These are phyloP conservation scores for Syzygium grande DNA, from an alignment of 345 rosid genomes.

Conservation along the genomic window DNA sequence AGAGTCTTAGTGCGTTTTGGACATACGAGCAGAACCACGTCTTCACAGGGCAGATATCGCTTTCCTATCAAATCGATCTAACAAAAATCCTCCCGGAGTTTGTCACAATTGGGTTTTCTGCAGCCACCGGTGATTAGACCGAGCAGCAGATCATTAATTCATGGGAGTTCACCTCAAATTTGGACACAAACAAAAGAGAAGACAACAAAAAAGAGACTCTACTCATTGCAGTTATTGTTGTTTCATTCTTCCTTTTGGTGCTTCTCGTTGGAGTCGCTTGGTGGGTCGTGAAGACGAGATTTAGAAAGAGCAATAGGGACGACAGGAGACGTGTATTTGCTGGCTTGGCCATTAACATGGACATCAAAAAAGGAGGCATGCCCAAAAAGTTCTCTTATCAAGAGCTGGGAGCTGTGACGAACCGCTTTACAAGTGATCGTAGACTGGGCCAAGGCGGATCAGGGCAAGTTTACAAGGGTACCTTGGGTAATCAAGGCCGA, in stretches of 20 bases:
- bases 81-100: background rate
- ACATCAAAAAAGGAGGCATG: constrained; percentile 1
- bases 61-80: constrained; percentile 7
- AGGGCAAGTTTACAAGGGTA: constrained; percentile 6
- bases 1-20: constrained; percentile 3
- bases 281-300: background rate
- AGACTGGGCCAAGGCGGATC: constrained; percentile 10
- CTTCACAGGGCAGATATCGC: background rate
- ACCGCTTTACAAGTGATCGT: constrained; percentile 1
- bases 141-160: constrained; percentile 4
- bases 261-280: background rate
- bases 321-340: background rate
- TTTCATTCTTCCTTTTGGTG: background rate
- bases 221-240: background rate
- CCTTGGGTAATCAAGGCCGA: background rate
- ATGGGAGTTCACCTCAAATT: constrained; percentile 8
- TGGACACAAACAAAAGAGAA: background rate
- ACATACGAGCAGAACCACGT: background rate
- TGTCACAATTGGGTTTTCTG: constrained; percentile 15
- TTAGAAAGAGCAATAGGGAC: background rate
- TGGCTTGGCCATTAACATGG: background rate
- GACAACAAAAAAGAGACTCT: too few relatives aligned
- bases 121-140: background rate
- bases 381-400: constrained; percentile 8
- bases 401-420: background rate